Evolutionary conservation across 2,329 filamentous ascomycete genomes (phyloP), one percentile per base, ranked within the genome.

Genomic region (Ustulina deusta): DNA sequence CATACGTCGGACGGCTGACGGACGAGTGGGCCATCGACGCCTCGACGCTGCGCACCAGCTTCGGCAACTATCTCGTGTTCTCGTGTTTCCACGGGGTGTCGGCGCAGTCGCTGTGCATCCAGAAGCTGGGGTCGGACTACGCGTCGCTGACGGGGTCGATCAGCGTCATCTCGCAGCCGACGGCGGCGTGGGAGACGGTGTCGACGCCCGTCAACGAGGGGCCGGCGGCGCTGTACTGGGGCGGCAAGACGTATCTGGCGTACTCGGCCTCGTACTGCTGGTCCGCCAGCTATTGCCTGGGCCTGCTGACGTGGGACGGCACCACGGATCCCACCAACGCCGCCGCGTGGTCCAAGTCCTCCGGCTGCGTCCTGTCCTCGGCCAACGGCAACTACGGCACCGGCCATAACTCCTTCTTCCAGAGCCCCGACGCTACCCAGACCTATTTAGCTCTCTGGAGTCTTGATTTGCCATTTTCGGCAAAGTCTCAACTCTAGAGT

Each of bases 331-430:
- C 86, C 0, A 75, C 81, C 15, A 71, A 75, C 17, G 71, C 77
- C 0, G 73, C 73, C 0, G 83, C 81, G 11, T 89, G 86, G 87
- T 80, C 75, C 3, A 89, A 88, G 79, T 82, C 78, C 2, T 73
- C 76, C 17, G 84, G 85, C 0, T 86, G 84, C 9, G 79, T 85
- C 2, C 82, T 89, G 42, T 82, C 79, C 22, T 83, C 81, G 51
- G 85, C 82, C 1, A 87, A 88, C 66, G 85, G 85, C 2, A 86
- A 87, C 73, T 88, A 85, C 57, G 86, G 86, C 15, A 84, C 86
- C 0, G 86, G 85, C 0, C 85, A 88, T 68, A 88, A 88, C 71
- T 85, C 84, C 2, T 89, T 89, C 80, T 88, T 89, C 77, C 78
- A 76, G 32, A 87, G 84, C 69, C 86, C 86, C 0, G 85, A 88